These are phyloP conservation scores for Torulaspora maleeae DNA, from an alignment of 805 yeast species.

Conservation along the genomic window DNA sequence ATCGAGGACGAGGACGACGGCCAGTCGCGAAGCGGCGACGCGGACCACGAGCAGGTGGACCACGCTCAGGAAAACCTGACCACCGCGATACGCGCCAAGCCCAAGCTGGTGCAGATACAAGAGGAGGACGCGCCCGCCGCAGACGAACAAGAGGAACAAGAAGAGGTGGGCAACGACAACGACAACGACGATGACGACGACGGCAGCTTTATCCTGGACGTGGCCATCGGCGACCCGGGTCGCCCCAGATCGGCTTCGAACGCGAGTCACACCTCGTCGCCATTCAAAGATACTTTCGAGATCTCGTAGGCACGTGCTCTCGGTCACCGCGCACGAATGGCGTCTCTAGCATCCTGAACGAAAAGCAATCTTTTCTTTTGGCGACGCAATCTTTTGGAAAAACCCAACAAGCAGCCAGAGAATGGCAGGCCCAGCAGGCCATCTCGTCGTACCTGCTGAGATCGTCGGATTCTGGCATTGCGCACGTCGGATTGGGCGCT, in stretches of 20 bases:
- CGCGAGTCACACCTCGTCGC: conserved; percentile 13
- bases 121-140: conserved; percentile 13
- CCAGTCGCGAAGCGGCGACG: conserved; percentile 35
- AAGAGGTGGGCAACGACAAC: conserved; percentile 14
- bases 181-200: conserved; percentile 21
- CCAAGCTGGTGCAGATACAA: conserved; percentile 49
- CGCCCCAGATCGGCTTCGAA: neutral
- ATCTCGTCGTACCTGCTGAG: neutral
- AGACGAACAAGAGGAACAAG: conserved; percentile 35
- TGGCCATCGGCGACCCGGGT: conserved; percentile 22
- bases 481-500: neutral
- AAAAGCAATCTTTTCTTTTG: neutral
- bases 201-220: conserved; percentile 31
- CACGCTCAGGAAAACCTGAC: conserved; percentile 35
- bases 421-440: neutral
- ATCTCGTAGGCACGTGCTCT: neutral
- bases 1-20: conserved; percentile 37
- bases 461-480: neutral
- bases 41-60: conserved; percentile 3
- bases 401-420: conserved; percentile 2
- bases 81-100: conserved; percentile 74
- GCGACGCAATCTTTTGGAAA: neutral
- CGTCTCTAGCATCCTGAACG: neutral
- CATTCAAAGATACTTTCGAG: conserved; percentile 16
- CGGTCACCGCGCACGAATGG: neutral